A percentile compares a stretch with the other conserved stretches of the same genome.
Evolutionary conservation across 345 rosid genomes (phyloP).

Genomic region (Raphanus raphanistrum): DNA sequence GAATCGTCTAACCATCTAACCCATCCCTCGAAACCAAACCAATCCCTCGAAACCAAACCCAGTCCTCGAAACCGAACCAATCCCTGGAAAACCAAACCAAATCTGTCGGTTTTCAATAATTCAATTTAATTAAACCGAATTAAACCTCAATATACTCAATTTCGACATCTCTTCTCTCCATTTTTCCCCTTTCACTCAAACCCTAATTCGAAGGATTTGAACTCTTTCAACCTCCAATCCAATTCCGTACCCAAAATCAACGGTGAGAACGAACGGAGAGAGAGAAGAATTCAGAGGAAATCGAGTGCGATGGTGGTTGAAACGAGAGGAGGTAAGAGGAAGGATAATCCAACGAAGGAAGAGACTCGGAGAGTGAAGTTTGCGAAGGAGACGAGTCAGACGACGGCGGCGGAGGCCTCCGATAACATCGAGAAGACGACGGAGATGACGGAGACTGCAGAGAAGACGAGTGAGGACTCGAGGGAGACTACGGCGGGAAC

Average conservation of each 20-base stretch:
- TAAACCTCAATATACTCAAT: not conserved
- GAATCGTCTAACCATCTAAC: not conserved
- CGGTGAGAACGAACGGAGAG: not conserved
- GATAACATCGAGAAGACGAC: too few species aligned
- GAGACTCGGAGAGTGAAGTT: too few species aligned
- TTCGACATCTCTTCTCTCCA: not conserved
- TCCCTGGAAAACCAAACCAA: not conserved
- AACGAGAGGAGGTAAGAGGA: not conserved
- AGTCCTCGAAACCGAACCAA: not conserved
- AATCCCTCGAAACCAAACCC: not conserved
- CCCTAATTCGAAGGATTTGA: too few species aligned
- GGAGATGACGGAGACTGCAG: too few species aligned
- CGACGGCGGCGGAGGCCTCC: too few species aligned
- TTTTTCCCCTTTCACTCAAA: not conserved
- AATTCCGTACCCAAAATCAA: too few species aligned
- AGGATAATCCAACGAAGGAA: too few species aligned
- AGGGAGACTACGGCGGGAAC: not conserved
- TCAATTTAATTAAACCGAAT: too few species aligned
- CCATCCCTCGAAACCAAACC: not conserved
- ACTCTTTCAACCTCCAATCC: too few species aligned
- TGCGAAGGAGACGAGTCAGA: too few species aligned
- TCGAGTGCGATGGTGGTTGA: not conserved
- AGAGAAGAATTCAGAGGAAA: not conserved
- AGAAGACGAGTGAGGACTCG: not conserved
- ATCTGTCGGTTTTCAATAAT: too few species aligned